Base-by-base conservation (phyloP, 148 eudicot species). In the Chenopodium quinoa region DNA sequence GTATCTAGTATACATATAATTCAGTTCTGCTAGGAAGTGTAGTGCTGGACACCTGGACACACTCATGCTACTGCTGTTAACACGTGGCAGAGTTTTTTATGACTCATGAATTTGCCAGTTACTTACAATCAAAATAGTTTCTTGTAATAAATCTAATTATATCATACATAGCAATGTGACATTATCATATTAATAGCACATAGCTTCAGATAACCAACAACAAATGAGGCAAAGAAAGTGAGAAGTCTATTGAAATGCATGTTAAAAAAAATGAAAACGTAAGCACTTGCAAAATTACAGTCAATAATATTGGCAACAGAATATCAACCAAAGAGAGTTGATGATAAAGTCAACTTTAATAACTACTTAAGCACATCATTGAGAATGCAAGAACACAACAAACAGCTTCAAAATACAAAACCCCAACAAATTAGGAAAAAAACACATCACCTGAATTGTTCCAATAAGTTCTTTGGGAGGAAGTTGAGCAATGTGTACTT, bases 401-500 rank as follows among this genome's bases (percentile, higher is more conserved):
- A n/a, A n/a, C n/a, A 34, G 37, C 37, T 34, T 34, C 37, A 34
- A 34, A 34, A 34, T 50, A 50, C 54, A 50, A 34, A 34, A 31
- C n/a, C 34, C 74, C 40, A n/a, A 31, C 23, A 8, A 17, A 37
- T 16, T 17, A 11, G 3, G 8, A 23, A 48, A 69, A 60, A 56
- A 66, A n/a, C 46, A 34, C 54, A 72, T 90, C 86, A 96, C 99
- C 99, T 96, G 95, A 96, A 96, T 79, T 96, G 98, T 72, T 96
- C 97, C 99, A 93, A 96, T 84, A 96, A 86, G 76, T 96, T 96
- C 85, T 93, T 96, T 0, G 99, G 98, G 37, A 96, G 91, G 81
- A 96, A 96, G 73, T 92, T 96, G 73, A 91, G 83, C 71, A 96
- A 50, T 7, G 94, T 93, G 86, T 96, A 96, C 82, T 96, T 96